Conservation (phyloP, 768 basidiomycete species). For the Suillus discolor region DNA sequence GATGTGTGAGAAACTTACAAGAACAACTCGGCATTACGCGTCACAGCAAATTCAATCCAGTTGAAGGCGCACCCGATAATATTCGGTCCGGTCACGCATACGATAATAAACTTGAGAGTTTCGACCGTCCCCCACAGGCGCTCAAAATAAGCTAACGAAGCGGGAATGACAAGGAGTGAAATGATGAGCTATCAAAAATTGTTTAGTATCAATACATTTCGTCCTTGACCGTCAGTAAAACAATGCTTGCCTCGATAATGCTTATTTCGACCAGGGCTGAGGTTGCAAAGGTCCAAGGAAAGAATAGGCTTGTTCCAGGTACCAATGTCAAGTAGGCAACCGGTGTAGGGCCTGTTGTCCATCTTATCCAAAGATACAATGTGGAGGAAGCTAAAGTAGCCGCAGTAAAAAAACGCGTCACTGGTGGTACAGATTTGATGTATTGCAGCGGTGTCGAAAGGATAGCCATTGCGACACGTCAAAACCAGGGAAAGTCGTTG, state of each 20-base stretch:
- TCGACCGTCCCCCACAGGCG: conserved; percentile 92
- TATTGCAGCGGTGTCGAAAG: conserved; percentile 72
- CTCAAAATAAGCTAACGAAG: conserved; percentile 89
- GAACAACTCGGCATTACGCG: conserved; percentile 74
- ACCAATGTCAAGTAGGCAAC: conserved; percentile 75
- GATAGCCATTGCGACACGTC: conserved; percentile 59
- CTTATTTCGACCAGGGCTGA: conserved; percentile 85
- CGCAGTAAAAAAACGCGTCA: conserved; percentile 72
- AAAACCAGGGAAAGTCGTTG: background rate
- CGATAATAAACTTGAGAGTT: conserved; percentile 81
- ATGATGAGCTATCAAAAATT: conserved; percentile 61
- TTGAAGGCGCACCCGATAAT: conserved; percentile 86
- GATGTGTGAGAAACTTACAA: conserved; percentile 53
- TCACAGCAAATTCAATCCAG: conserved; percentile 80
- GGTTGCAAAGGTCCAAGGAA: conserved; percentile 94
- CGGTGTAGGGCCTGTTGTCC: conserved; percentile 46
- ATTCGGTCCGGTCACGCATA: conserved; percentile 80
- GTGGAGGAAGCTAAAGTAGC: conserved; percentile 60
- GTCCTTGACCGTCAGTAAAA: background rate
- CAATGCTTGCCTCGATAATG: conserved; percentile 72
- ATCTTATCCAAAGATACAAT: conserved; percentile 66
- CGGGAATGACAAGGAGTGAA: conserved; percentile 76
- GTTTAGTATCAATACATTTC: conserved; percentile 11
- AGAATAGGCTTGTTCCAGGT: conserved; percentile 79
- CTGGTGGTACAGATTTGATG: conserved; percentile 73